Evolutionary conservation across 805 yeast species (phyloP).

Genomic region (Candida montana): DNA sequence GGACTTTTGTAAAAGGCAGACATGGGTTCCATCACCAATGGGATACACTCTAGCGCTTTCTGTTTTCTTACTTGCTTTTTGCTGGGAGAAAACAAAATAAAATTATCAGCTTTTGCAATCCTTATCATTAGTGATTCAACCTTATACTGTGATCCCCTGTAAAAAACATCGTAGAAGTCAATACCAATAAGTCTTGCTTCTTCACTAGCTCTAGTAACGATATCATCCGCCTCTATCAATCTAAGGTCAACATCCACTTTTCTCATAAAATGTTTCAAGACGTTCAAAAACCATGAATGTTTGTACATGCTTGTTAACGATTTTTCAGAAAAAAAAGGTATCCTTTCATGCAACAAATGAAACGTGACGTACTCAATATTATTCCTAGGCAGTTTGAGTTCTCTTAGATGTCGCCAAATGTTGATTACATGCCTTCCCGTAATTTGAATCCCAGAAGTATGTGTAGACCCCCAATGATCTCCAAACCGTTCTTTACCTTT

Average conservation of each 20-base stretch:
- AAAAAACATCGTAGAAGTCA: conserved; percentile 81
- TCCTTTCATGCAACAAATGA: conserved; percentile 57
- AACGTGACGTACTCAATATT: conserved; percentile 72
- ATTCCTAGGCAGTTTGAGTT: conserved; percentile 58
- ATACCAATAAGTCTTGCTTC: conserved; percentile 83
- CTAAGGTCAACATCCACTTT: conserved; percentile 39
- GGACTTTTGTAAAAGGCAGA: conserved; percentile 86
- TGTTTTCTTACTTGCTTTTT: conserved; percentile 77
- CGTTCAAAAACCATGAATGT: conserved; percentile 26
- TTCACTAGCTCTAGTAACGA: conserved; percentile 68
- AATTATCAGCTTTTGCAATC: conserved; percentile 71
- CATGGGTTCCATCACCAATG: conserved; percentile 89
- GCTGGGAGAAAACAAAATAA: conserved; percentile 70
- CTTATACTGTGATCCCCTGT: conserved; percentile 90
- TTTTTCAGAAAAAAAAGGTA: conserved; percentile 55
- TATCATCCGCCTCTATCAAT: conserved; percentile 48
- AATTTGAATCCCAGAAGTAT: conserved; percentile 62
- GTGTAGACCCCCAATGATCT: conserved; percentile 78
- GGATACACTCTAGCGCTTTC: conserved; percentile 80
- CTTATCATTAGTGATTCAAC: conserved; percentile 82
- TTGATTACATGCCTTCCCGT: conserved; percentile 83
- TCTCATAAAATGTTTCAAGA: conserved; percentile 41
- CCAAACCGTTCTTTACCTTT: conserved; percentile 48
- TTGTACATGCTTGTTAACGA: conserved; percentile 46
- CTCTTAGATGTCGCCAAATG: conserved; percentile 77